Base-by-base conservation (phyloP, 371 early-diverging fungal genomes). In the Smittium mucronatum region DNA sequence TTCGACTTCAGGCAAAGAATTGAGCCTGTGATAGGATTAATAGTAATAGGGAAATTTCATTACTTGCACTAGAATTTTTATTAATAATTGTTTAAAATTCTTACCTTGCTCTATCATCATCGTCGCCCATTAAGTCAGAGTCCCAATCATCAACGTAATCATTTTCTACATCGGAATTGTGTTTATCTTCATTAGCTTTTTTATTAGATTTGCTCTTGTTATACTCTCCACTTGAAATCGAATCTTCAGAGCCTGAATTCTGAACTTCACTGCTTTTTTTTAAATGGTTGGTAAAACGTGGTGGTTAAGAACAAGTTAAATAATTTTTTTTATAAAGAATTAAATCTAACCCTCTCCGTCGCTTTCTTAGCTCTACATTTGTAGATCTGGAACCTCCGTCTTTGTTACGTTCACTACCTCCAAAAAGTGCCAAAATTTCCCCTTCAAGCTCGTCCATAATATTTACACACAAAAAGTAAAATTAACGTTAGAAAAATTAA, bases 91-190 rank as follows among this genome's bases (percentile, higher is more conserved):
- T 16, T 16, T 59, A 21, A 28, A 59, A 59, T 36, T 29, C 11
- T 29, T 29, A 64, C 34, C 67, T 33, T 11, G 34, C 77, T 30
- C 90, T 81, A 78, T 91, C 91, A 60, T 88, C 84, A 65, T 87
- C 86, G 71, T 89, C 88, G 65, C 87, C 87, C 80, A 87, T 89
- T 64, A 86, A 75, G 69, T 90, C 89, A 2, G 86, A 84, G 8
- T 87, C 90, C 78, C 89, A 90, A 72, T 86, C 86, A 69, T 90
- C 89, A 26, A 87, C 74, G 5, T 81, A 83, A 47, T 80, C 84
- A 33, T 87, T 84, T 58, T 86, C 87, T 32, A 81, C 83, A 21
- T n/a, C 15, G 28, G 59, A 16, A 26, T 26, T 59, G 8, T 15
- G 2, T 59, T 59, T 59, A 28, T 15, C 28, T n/a, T 59, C 26